These are phyloP conservation scores for Lipomyces sp. DNA, from an alignment of 805 yeast genomes.

Conservation along the genomic window DNA sequence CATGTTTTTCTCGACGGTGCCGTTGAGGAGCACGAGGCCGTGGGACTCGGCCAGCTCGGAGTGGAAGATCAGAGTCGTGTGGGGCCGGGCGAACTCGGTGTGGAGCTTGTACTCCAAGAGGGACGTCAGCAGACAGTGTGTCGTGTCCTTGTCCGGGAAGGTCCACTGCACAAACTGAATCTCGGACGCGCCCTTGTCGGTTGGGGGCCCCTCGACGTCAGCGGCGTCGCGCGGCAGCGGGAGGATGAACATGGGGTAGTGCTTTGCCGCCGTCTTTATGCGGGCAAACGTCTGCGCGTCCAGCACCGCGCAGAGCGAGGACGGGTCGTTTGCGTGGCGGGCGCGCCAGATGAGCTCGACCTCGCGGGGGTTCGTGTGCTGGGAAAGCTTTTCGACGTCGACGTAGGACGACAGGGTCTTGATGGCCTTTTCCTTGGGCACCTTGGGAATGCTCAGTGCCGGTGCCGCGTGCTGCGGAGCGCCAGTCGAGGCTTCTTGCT, in stretches of 20 bases:
- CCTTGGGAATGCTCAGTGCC: slow-evolving; percentile 32
- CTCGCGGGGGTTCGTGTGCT: slow-evolving; percentile 49
- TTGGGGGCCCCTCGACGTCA: slow-evolving; percentile 4
- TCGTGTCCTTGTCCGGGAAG: slow-evolving; percentile 75
- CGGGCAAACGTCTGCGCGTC: slow-evolving; percentile 57
- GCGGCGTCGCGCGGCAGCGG: slow-evolving; percentile 68
- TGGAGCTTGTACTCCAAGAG: slow-evolving; percentile 89
- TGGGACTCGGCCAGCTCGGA: slow-evolving; percentile 62
- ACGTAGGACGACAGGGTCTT: slow-evolving; percentile 70
- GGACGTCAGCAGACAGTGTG: slow-evolving; percentile 87
- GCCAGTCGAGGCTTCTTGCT: background rate
- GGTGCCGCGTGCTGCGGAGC: slow-evolving; percentile 19
- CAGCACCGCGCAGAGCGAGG: slow-evolving; percentile 63
- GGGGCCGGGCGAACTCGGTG: slow-evolving; percentile 90
- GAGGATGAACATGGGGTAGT: slow-evolving; percentile 78
- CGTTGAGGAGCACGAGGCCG: slow-evolving; percentile 77
- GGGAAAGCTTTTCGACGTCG: slow-evolving; percentile 60
- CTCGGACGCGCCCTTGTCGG: slow-evolving; percentile 49
- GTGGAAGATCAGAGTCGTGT: slow-evolving; percentile 86
- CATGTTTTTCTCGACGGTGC: slow-evolving; percentile 65
- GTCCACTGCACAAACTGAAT: slow-evolving; percentile 93
- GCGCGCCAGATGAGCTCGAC: slow-evolving; percentile 89
- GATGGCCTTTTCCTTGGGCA: slow-evolving; percentile 42
- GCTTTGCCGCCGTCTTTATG: slow-evolving; percentile 62
- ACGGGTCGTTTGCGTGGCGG: slow-evolving; percentile 61